phyloP scores from a whole-genome alignment of 2,329 filamentous ascomycete genomes.

The Clarireedia homoeocarpa region DNA sequence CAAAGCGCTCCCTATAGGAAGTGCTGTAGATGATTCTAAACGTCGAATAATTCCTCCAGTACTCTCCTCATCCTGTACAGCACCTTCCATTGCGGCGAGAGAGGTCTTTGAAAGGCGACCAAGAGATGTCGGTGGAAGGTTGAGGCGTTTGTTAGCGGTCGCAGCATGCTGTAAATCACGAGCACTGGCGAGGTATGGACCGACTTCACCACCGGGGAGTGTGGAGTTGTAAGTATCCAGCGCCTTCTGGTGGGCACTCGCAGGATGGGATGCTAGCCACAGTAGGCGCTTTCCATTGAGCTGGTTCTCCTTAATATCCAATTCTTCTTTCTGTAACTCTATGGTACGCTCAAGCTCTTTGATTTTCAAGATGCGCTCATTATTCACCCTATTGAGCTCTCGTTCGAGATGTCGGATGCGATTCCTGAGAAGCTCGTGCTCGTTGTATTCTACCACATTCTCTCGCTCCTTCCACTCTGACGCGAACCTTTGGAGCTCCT shows the following conservation, averaged over 20 bases:
- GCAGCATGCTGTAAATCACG: not conserved
- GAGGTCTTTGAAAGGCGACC: constrained; percentile 3
- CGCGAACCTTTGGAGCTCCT: not conserved
- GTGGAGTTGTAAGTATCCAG: not conserved
- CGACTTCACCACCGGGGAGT: not conserved
- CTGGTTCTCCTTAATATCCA: constrained; percentile 6
- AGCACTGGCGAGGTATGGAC: not conserved
- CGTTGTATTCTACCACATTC: not conserved
- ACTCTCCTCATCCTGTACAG: not conserved
- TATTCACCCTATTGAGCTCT: not conserved
- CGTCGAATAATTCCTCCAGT: not conserved
- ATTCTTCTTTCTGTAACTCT: not conserved
- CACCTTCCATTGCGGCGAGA: constrained; percentile 4
- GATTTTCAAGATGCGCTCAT: not conserved
- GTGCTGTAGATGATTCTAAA: too few relatives aligned
- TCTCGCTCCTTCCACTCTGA: constrained; percentile 1
- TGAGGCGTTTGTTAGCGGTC: not conserved
- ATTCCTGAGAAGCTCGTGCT: not conserved
- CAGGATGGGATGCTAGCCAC: constrained; percentile 7
- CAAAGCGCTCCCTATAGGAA: too few relatives aligned
- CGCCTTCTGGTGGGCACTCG: not conserved
- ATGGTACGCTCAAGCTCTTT: constrained; percentile 1
- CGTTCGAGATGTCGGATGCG: not conserved
- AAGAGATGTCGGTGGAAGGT: not conserved
- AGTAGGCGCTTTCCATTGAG: constrained; percentile 4